Evolutionary conservation across 2,329 filamentous ascomycete species (phyloP).

Genomic region (Talaromyces sp.): DNA sequence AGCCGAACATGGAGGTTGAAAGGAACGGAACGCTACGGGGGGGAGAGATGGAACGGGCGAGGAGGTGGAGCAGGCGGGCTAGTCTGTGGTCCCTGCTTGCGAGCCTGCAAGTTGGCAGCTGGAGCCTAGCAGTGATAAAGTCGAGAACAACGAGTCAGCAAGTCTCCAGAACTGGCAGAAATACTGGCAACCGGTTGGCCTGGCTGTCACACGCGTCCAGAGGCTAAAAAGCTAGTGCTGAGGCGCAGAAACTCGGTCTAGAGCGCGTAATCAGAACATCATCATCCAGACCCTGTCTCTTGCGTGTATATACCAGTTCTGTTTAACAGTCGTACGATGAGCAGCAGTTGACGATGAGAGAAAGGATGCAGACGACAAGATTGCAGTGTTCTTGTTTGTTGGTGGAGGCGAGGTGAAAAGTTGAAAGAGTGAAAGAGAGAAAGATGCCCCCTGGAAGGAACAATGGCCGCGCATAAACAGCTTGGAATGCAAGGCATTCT

Average conservation of each 20-base stretch:
- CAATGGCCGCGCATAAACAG: neutral
- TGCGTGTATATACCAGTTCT: neutral
- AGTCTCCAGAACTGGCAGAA: neutral
- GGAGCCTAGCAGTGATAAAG: neutral
- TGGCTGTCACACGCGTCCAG: neutral
- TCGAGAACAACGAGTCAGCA: neutral
- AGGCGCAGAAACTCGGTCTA: neutral
- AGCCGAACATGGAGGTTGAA: conserved; percentile 13
- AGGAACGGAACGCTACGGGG: conserved; percentile 3
- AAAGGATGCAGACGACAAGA: neutral
- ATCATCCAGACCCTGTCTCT: neutral
- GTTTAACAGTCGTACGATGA: neutral
- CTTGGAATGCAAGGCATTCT: neutral
- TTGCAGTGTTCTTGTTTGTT: neutral
- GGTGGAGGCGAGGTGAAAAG: neutral
- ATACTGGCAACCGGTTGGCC: neutral
- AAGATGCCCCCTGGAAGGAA: neutral
- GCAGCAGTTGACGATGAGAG: neutral
- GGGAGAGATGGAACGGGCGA: conserved; percentile 3
- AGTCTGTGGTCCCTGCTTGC: conserved; percentile 1
- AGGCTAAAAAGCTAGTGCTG: conserved; percentile 1
- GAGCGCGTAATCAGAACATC: conserved; percentile 1
- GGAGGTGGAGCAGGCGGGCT: conserved; percentile 4
- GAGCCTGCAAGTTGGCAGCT: neutral
- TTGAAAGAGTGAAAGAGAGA: neutral